Evolutionary conservation across 345 rosid species (phyloP).

Genomic region (Brassica cretica): DNA sequence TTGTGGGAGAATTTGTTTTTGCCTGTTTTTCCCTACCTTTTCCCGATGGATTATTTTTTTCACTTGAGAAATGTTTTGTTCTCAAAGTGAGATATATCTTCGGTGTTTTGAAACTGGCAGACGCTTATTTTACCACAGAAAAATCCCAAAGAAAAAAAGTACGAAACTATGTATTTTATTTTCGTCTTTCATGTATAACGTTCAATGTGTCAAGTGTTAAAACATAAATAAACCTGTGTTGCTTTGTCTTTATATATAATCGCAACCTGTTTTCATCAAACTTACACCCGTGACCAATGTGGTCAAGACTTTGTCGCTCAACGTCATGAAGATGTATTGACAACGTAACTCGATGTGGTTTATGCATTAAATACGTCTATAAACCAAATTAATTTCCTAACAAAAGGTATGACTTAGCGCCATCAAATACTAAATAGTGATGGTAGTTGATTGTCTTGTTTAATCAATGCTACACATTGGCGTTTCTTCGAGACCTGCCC

Average conservation of each 20-base stretch:
- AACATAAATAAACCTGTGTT: slow-evolving; percentile 24
- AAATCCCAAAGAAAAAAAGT: slow-evolving; percentile 24
- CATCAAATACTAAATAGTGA: not conserved
- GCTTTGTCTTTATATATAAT: not conserved
- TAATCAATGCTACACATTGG: not conserved
- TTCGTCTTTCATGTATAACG: slow-evolving; percentile 26
- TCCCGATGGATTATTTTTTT: slow-evolving; percentile 26
- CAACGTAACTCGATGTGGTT: not conserved
- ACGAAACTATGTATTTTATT: slow-evolving; percentile 31
- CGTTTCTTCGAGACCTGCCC: slow-evolving; percentile 7
- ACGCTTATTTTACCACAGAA: slow-evolving; percentile 17
- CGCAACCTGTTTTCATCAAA: not conserved
- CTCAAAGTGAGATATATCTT: slow-evolving; percentile 26
- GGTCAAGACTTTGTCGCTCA: not conserved
- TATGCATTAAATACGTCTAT: not conserved
- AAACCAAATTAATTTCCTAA: not conserved
- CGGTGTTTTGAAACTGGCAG: slow-evolving; percentile 31
- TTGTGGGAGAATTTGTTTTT: slow-evolving; percentile 31
- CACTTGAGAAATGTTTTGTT: slow-evolving; percentile 32
- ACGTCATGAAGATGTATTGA: not conserved
- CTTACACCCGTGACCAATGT: slow-evolving; percentile 10
- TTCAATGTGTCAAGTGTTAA: slow-evolving; percentile 20
- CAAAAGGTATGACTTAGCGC: not conserved
- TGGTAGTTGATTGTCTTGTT: not conserved
- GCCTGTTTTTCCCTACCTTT: slow-evolving; percentile 16